Evolutionary conservation across 495 filamentous ascomycete genomes (phyloP).

Genomic region (Penicillium taxi): DNA sequence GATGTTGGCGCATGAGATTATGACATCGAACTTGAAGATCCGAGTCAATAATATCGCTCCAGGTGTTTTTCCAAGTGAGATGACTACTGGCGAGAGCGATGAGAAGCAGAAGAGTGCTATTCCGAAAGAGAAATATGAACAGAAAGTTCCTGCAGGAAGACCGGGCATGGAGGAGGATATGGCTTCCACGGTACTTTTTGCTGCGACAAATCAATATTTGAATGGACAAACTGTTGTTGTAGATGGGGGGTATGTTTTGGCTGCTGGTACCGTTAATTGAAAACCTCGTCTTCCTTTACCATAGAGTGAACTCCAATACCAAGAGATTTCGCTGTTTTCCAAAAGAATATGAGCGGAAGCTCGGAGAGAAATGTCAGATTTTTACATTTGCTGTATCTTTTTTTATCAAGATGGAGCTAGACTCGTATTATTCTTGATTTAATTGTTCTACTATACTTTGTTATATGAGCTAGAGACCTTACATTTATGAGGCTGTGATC

Average conservation of each 20-base stretch:
- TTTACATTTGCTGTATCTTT: no score
- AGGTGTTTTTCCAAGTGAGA: slow-evolving; percentile 48
- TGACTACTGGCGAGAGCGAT: slow-evolving; percentile 46
- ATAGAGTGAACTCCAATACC: no score
- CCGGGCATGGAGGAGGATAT: slow-evolving; percentile 69
- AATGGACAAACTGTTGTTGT: slow-evolving; percentile 62
- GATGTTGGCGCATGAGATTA: slow-evolving; percentile 46
- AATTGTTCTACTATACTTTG: no score
- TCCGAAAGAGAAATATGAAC: slow-evolving; percentile 50
- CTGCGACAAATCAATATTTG: slow-evolving; percentile 59
- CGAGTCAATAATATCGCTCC: slow-evolving; percentile 50
- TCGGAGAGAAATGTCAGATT: no score
- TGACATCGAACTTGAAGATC: slow-evolving; percentile 34
- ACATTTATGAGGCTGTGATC: no score
- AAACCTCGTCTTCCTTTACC: no score
- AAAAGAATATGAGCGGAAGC: no score
- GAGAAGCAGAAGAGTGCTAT: slow-evolving; percentile 58
- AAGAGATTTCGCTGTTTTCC: no score
- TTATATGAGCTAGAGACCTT: no score
- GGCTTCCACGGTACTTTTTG: slow-evolving; percentile 57
- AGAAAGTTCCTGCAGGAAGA: slow-evolving; percentile 49
- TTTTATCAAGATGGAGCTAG: no score
- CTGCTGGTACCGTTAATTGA: slow-evolving; percentile 24
- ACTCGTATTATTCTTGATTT: no score
- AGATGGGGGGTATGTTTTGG: slow-evolving; percentile 53